phyloP scores from a whole-genome alignment of 257 asterid species.

The Rubia yunnanensis region DNA sequence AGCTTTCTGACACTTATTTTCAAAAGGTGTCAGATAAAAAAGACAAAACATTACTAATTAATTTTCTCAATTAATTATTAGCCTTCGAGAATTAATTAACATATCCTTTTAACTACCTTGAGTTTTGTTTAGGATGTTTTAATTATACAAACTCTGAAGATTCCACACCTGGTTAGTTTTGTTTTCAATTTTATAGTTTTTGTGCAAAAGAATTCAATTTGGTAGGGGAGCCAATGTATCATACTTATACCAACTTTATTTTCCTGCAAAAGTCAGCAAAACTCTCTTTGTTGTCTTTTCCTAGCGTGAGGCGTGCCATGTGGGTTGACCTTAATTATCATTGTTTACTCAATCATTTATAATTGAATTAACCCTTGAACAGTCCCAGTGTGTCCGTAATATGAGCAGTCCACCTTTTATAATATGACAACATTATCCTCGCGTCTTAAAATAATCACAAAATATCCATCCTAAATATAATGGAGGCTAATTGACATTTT shows the following conservation, averaged over 20 bases:
- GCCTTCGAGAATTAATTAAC: not conserved
- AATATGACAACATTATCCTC: not conserved
- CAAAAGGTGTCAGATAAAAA: not conserved
- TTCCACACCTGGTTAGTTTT: conserved; percentile 4
- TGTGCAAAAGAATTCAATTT: not conserved
- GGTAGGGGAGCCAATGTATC: not conserved
- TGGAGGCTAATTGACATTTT: no score
- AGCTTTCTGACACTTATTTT: no score
- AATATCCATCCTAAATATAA: no score
- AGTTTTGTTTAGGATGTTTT: not conserved
- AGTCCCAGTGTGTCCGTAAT: not conserved
- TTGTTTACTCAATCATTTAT: not conserved
- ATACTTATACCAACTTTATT: not conserved
- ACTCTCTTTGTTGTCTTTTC: not conserved
- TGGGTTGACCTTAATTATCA: conserved; percentile 12
- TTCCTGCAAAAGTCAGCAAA: conserved; percentile 15
- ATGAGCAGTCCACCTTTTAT: not conserved
- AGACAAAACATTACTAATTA: conserved; percentile 1
- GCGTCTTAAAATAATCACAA: no score
- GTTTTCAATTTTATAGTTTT: not conserved
- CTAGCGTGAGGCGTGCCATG: not conserved
- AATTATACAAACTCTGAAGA: conserved; percentile 2
- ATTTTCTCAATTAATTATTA: not conserved
- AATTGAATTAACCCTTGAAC: not conserved
- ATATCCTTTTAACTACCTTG: conserved; percentile 5